Evolutionary conservation across 495 filamentous ascomycete species (phyloP).

Genomic region (Neurospora sp.): DNA sequence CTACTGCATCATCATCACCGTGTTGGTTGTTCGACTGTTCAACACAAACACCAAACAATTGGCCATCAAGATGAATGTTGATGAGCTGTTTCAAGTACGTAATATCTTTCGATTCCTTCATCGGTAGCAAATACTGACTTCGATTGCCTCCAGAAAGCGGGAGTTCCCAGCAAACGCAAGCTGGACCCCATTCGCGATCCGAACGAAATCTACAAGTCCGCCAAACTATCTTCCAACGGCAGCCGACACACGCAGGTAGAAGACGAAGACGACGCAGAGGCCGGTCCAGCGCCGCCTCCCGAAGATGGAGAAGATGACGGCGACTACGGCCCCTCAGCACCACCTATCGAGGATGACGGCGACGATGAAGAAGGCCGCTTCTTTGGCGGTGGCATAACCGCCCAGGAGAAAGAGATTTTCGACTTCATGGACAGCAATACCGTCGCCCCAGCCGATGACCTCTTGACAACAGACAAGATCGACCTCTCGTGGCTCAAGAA

Average conservation of each 20-base stretch:
- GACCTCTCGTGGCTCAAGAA: slow-evolving; percentile 76
- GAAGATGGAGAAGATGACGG: slow-evolving; percentile 43
- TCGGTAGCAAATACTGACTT: neutral
- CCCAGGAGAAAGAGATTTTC: slow-evolving; percentile 72
- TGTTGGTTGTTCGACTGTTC: neutral
- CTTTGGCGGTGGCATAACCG: slow-evolving; percentile 83
- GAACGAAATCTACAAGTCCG: slow-evolving; percentile 79
- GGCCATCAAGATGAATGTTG: slow-evolving; percentile 59
- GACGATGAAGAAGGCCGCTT: slow-evolving; percentile 93
- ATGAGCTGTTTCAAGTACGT: slow-evolving; percentile 75
- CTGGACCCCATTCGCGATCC: slow-evolving; percentile 60
- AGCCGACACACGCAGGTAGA: slow-evolving; percentile 28
- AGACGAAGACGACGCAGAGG: slow-evolving; percentile 48
- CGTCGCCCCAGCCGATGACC: slow-evolving; percentile 18
- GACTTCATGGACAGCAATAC: slow-evolving; percentile 71
- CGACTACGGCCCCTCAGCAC: slow-evolving; percentile 60
- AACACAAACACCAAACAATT: slow-evolving; percentile 2
- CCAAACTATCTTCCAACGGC: slow-evolving; percentile 53
- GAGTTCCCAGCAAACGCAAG: slow-evolving; percentile 60
- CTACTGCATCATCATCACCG: neutral
- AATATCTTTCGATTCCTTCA: neutral
- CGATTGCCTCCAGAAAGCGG: slow-evolving; percentile 33
- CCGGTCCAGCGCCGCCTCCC: slow-evolving; percentile 32
- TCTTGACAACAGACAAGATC: slow-evolving; percentile 58
- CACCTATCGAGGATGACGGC: slow-evolving; percentile 51